Evolutionary conservation across 805 yeast genomes (phyloP), one percentile per base, ranked within the genome.

Genomic region (Nematodospora valgi): DNA sequence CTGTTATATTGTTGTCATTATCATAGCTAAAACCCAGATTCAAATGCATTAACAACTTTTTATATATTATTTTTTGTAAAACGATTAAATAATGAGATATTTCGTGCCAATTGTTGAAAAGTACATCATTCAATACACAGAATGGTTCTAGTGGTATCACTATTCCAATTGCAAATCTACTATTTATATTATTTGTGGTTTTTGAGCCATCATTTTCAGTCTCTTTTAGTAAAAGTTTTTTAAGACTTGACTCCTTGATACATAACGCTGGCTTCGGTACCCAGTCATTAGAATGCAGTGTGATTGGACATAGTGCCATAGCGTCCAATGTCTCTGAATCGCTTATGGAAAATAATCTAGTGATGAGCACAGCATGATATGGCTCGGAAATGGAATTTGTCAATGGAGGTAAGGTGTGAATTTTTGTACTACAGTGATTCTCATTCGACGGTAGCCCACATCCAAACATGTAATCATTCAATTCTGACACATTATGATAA

Each of bases 391-490:
- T 56, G 48, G 55, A 55, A 18, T 59, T 56, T 16, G 64, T 56
- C 13, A 72, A 44, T 1, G 64, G 51, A 1, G 78, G 78, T 12
- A 76, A 50, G 28, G 58, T 43, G 49, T 76, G 80, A 2, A 75
- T 47, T 41, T 76, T 76, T 4, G 76, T 70, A 9, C 67, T 52
- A 15, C 64, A 51, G 13, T 59, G 58, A 12, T 60, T 52, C 37
- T 75, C 78, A 38, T 62, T 71, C 6, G 72, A 56, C 6, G 77
- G 74, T 21, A 76, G 55, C 0, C 81, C 80, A 34, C 74, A 69
- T 9, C 82, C 82, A 52, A 75, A 76, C 74, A 76, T 72, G 44
- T 65, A 72, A 37, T 70, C 71, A 18, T 72, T 64, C 14, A 76
- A 45, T 39, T 76, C 80, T 37, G 54, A 57, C 15, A 59, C 43